A percentile compares a stretch with the other conserved stretches of the same genome.
Conservation (phyloP, 306 rosid genomes). For the Gynostemma pentaphyllum region DNA sequence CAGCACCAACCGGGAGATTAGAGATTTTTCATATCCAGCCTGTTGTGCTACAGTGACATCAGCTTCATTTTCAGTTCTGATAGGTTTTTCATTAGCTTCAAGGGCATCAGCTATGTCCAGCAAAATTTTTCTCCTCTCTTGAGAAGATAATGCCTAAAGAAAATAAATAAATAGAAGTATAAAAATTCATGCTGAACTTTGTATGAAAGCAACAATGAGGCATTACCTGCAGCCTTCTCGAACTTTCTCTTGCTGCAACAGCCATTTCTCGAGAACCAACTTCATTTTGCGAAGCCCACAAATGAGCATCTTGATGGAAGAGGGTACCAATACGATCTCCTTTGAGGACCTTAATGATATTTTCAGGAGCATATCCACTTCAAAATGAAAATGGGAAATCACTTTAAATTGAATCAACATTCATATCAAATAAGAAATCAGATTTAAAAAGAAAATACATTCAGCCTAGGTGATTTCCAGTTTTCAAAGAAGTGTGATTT, state of each 20-base stretch:
- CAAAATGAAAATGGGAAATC: conserved; percentile 4
- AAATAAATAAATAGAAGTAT: conserved; percentile 12
- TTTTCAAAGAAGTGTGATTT: background rate
- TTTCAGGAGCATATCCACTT: conserved; percentile 67
- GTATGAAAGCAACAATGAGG: conserved; percentile 10
- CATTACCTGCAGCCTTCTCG: conserved; percentile 75
- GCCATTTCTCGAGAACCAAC: conserved; percentile 72
- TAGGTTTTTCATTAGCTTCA: conserved; percentile 51
- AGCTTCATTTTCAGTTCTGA: conserved; percentile 71
- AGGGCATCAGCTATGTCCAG: conserved; percentile 87
- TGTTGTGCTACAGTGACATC: conserved; percentile 66
- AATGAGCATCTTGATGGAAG: conserved; percentile 73
- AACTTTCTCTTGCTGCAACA: conserved; percentile 84
- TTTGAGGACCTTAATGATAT: conserved; percentile 59
- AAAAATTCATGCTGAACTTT: conserved; percentile 18
- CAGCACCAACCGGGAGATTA: conserved; percentile 68
- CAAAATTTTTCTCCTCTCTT: conserved; percentile 71
- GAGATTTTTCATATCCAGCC: conserved; percentile 71
- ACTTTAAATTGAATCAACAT: too few species aligned
- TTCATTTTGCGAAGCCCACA: conserved; percentile 47
- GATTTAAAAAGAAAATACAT: background rate
- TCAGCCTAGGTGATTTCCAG: background rate
- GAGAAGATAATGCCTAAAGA: conserved; percentile 61
- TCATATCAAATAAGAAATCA: background rate
- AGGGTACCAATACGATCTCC: conserved; percentile 80